These are phyloP conservation scores for Lactarius sp. DNA, from an alignment of 768 basidiomycete species.

Conservation along the genomic window DNA sequence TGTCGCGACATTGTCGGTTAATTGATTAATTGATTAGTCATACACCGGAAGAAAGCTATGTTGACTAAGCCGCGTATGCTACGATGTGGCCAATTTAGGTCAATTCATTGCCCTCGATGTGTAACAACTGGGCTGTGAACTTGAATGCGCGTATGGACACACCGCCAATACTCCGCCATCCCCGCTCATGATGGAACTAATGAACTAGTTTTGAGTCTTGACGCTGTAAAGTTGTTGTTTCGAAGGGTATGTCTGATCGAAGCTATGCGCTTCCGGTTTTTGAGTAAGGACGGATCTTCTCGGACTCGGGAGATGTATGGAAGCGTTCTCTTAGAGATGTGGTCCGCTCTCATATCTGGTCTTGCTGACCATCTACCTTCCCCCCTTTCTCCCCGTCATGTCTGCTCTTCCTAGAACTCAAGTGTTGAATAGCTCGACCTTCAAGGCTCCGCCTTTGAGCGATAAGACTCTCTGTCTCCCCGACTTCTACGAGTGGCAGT, in stretches of 20 bases:
- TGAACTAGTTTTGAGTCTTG: background rate
- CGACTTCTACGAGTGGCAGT: constrained; percentile 31
- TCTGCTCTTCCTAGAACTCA: constrained; percentile 25
- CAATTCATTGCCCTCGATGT: too few relatives aligned
- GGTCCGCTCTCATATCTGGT: background rate
- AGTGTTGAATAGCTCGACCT: constrained; percentile 23
- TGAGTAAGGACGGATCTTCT: constrained; percentile 6
- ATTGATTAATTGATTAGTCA: too few relatives aligned
- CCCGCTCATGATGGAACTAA: background rate
- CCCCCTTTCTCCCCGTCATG: constrained; percentile 4
- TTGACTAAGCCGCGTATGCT: too few relatives aligned
- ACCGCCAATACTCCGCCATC: too few relatives aligned
- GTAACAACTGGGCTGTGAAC: too few relatives aligned
- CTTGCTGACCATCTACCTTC: background rate
- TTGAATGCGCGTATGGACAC: too few relatives aligned
- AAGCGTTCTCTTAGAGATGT: background rate
- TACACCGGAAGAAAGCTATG: too few relatives aligned
- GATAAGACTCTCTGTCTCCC: constrained; percentile 26
- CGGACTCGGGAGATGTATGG: background rate
- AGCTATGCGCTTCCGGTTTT: background rate
- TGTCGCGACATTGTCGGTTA: too few relatives aligned
- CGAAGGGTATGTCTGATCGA: background rate
- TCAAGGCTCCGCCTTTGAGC: constrained; percentile 28
- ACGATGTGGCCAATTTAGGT: too few relatives aligned
- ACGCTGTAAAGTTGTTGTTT: too few relatives aligned